phyloP scores from a whole-genome alignment of 2,329 filamentous ascomycete genomes.

The Xylariaceae sp. region DNA sequence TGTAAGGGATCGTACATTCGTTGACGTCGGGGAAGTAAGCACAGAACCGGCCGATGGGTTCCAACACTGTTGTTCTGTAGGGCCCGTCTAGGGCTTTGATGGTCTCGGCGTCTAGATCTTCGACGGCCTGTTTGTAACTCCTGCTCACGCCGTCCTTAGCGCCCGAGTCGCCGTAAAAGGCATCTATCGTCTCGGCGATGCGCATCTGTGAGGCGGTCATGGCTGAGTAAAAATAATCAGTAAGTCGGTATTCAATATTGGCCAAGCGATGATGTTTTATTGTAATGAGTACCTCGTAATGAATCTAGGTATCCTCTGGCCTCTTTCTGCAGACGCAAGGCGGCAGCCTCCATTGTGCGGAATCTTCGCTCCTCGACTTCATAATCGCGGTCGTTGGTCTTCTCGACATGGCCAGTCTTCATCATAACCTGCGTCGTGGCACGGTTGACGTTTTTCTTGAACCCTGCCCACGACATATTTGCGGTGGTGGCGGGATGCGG shows the following conservation, averaged over 20 bases:
- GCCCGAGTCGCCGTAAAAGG: slow-evolving; percentile 95
- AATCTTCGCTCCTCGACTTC: slow-evolving; percentile 97
- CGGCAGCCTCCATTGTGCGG: slow-evolving; percentile 94
- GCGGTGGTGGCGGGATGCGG: slow-evolving; percentile 20
- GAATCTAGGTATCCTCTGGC: slow-evolving; percentile 97
- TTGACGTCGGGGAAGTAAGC: slow-evolving; percentile 99
- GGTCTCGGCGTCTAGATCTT: slow-evolving; percentile 95
- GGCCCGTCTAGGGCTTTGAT: slow-evolving; percentile 97
- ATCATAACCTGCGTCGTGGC: slow-evolving; percentile 99
- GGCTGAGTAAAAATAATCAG: slow-evolving; percentile 9
- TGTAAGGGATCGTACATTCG: slow-evolving; percentile 61
- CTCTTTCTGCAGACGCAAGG: slow-evolving; percentile 90
- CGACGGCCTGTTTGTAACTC: slow-evolving; percentile 97
- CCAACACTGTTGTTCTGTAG: slow-evolving; percentile 77
- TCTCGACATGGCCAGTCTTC: slow-evolving; percentile 98
- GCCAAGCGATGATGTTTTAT: not conserved
- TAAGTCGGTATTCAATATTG: slow-evolving; percentile 48
- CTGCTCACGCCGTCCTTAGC: slow-evolving; percentile 91
- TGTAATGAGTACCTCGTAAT: slow-evolving; percentile 64
- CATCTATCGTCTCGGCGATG: slow-evolving; percentile 98
- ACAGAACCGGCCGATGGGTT: slow-evolving; percentile 94
- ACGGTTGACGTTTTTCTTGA: slow-evolving; percentile 97
- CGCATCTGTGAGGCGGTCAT: slow-evolving; percentile 99
- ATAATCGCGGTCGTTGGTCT: slow-evolving; percentile 97
- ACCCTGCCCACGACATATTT: slow-evolving; percentile 72